Evolutionary conservation across 2,329 filamentous ascomycete species (phyloP).

Genomic region (Fusarium chuoi): DNA sequence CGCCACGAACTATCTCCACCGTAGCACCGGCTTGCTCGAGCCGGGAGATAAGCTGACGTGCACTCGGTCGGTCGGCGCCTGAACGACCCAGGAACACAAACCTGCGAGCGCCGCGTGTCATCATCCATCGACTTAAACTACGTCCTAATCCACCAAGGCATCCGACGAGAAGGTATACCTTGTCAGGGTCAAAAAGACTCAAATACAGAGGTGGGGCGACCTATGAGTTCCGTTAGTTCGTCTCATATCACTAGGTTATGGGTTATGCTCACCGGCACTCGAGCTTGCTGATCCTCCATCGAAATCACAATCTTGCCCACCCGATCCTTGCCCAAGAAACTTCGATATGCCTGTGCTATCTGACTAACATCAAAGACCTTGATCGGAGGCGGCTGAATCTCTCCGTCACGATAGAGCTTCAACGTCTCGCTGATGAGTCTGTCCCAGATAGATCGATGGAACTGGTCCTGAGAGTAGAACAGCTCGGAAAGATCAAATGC

Average conservation of each 20-base stretch:
- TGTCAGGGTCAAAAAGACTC: not conserved
- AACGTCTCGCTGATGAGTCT: not conserved
- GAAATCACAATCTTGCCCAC: not conserved
- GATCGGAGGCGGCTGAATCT: not conserved
- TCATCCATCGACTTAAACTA: not conserved
- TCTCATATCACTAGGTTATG: accelerated
- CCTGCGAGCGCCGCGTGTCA: not conserved
- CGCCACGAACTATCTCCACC: not conserved
- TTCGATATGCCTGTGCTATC: not conserved
- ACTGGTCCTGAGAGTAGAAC: not conserved
- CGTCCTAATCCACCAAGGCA: not conserved
- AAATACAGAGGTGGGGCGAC: not conserved
- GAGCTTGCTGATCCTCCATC: not conserved
- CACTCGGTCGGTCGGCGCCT: not conserved
- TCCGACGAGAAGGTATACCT: not conserved
- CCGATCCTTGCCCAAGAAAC: not conserved
- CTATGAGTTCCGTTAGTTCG: not conserved
- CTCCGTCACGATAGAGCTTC: not conserved
- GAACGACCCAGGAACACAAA: not conserved
- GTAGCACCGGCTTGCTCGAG: not conserved
- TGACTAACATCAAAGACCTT: not conserved
- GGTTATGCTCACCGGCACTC: not conserved
- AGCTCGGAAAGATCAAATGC: not conserved
- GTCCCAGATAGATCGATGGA: not conserved
- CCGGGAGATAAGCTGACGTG: not conserved